Evolutionary conservation across 2,329 filamentous ascomycete species (phyloP).

Genomic region (Xenosphaeropsis pyriputrescens): DNA sequence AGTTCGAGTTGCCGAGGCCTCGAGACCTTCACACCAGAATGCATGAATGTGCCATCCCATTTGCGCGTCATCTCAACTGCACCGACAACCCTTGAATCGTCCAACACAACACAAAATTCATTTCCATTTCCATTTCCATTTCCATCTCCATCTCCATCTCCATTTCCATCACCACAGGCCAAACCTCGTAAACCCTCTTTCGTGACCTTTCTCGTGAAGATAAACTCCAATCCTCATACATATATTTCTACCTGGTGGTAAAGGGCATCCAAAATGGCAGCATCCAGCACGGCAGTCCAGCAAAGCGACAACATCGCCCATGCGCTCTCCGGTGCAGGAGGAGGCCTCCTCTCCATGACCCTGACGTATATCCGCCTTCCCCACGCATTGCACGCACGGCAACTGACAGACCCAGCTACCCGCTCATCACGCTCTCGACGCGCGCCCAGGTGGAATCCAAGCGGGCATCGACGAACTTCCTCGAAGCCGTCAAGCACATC

Average conservation of each 20-base stretch:
- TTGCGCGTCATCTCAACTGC: neutral
- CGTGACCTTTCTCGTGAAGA: too few relatives aligned
- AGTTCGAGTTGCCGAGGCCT: too few relatives aligned
- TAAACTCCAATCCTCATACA: neutral
- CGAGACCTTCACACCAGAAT: too few relatives aligned
- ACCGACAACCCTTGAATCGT: neutral
- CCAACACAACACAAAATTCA: too few relatives aligned
- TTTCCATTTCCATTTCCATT: too few relatives aligned
- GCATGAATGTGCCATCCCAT: neutral
- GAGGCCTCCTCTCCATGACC: slow-evolving; percentile 89
- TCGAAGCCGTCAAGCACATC: slow-evolving; percentile 72
- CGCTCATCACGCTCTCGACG: slow-evolving; percentile 92
- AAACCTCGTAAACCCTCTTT: too few relatives aligned
- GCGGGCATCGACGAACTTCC: slow-evolving; percentile 72
- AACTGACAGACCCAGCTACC: slow-evolving; percentile 48
- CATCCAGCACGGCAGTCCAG: slow-evolving; percentile 18
- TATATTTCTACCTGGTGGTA: neutral
- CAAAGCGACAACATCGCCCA: slow-evolving; percentile 96
- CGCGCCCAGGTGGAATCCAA: slow-evolving; percentile 96
- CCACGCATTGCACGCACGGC: slow-evolving; percentile 1
- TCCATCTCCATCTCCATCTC: too few relatives aligned
- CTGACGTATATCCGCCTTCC: slow-evolving; percentile 52
- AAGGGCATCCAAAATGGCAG: slow-evolving; percentile 6
- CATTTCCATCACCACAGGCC: too few relatives aligned
- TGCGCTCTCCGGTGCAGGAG: slow-evolving; percentile 82